A percentile compares a stretch with the other conserved stretches of the same genome.
phyloP scores from a whole-genome alignment of 2,329 filamentous ascomycete species.

The Trichoderma sp. region DNA sequence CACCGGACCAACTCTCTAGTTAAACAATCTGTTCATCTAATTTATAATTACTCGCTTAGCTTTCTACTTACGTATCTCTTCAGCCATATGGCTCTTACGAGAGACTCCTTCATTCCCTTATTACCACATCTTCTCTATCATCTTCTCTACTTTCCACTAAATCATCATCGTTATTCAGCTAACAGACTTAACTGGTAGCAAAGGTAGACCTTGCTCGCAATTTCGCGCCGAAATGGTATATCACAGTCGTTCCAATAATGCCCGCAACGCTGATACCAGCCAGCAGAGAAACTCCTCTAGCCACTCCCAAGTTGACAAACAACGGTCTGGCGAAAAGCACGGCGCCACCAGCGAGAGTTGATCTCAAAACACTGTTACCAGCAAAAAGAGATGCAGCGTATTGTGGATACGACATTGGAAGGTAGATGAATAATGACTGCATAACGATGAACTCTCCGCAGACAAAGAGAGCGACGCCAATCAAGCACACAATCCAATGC shows the following conservation, averaged over 20 bases:
- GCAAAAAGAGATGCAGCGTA: conserved; percentile 32
- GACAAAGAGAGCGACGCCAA: conserved; percentile 53
- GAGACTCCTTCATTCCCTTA: not conserved
- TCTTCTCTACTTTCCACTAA: not conserved
- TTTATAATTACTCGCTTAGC: not conserved
- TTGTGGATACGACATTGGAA: conserved; percentile 30
- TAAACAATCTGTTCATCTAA: not conserved
- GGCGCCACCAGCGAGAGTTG: conserved; percentile 23
- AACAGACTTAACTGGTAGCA: not conserved
- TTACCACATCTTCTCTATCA: not conserved
- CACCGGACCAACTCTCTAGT: not conserved
- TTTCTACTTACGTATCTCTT: not conserved
- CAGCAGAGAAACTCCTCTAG: conserved; percentile 29
- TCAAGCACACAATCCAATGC: not conserved
- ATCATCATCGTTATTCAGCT: not conserved
- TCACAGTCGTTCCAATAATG: not conserved
- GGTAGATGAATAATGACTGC: conserved; percentile 32
- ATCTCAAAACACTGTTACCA: conserved; percentile 31
- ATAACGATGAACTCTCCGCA: conserved; percentile 50
- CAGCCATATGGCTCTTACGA: not conserved
- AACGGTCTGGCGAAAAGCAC: conserved; percentile 29
- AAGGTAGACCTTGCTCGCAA: conserved; percentile 20
- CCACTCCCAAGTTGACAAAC: conserved; percentile 30
- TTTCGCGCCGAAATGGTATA: conserved; percentile 4
- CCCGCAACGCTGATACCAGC: not conserved